These are phyloP conservation scores for Trichoderma asperellum DNA, from an alignment of 2,329 filamentous ascomycete species.

Conservation along the genomic window DNA sequence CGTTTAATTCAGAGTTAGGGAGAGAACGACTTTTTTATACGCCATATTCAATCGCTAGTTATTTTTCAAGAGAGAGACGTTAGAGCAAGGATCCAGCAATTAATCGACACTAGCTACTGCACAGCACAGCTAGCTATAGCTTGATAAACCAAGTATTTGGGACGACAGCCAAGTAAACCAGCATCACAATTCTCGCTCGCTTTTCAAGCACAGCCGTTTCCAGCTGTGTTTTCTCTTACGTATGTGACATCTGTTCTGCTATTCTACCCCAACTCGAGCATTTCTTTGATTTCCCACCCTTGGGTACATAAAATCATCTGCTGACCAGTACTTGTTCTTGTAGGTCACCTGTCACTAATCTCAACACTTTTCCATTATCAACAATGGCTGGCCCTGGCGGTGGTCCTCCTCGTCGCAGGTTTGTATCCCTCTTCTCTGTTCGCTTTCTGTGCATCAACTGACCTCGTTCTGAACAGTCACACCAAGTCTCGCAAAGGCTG, in stretches of 20 bases:
- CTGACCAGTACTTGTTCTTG: not conserved
- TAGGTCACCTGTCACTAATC: conserved; percentile 41
- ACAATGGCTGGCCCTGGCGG: conserved; percentile 92
- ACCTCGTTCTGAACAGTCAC: conserved; percentile 63
- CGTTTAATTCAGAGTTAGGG: conserved; percentile 11
- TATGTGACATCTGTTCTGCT: conserved; percentile 33
- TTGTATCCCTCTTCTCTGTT: conserved; percentile 37
- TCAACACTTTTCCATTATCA: conserved; percentile 39
- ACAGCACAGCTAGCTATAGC: not conserved
- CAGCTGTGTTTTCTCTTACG: conserved; percentile 38
- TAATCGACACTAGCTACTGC: not conserved
- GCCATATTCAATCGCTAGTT: conserved; percentile 45
- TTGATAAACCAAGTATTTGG: not conserved
- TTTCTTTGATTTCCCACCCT: not conserved
- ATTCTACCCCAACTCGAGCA: not conserved
- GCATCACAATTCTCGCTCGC: conserved; percentile 45
- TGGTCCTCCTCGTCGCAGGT: conserved; percentile 80
- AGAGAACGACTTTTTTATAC: conserved; percentile 10
- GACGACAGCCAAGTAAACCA: conserved; percentile 5
- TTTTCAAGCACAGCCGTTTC: conserved; percentile 36
- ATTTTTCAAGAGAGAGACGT: conserved; percentile 31
- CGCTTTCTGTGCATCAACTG: conserved; percentile 17
- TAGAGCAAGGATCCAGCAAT: not conserved
- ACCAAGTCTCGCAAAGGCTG: conserved; percentile 99
- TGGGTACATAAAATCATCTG: not conserved